A percentile compares a stretch with the other conserved stretches of the same genome.
Evolutionary conservation across 2,329 filamentous ascomycete genomes (phyloP).

Genomic region (Alternaria infectoria): DNA sequence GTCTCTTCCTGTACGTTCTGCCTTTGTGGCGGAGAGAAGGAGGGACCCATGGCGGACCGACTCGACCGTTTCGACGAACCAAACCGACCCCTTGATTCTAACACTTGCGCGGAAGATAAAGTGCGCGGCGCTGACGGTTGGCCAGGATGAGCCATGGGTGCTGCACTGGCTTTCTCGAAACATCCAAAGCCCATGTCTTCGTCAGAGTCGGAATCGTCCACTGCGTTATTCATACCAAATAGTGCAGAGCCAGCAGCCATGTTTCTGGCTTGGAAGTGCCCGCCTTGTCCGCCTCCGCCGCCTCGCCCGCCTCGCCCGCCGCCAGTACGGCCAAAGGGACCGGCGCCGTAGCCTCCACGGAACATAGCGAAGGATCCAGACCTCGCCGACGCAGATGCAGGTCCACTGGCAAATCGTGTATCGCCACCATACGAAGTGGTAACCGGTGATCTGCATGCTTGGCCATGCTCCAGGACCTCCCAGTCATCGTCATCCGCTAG

Average conservation of each 20-base stretch:
- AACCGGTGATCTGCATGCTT: background rate
- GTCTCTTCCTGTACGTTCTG: background rate
- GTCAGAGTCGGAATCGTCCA: background rate
- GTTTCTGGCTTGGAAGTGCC: background rate
- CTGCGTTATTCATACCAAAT: background rate
- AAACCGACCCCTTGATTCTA: background rate
- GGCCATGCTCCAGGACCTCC: background rate
- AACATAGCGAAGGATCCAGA: background rate
- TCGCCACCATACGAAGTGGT: background rate
- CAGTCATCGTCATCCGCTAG: background rate
- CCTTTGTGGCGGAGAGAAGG: background rate
- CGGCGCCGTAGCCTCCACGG: background rate
- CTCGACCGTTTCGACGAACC: background rate
- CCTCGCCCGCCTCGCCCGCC: background rate
- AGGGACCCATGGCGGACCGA: background rate
- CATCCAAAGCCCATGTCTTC: background rate
- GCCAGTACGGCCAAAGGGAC: background rate
- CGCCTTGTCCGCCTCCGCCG: background rate
- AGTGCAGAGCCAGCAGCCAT: background rate
- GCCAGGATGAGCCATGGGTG: background rate
- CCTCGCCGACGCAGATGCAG: background rate
- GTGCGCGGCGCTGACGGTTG: background rate
- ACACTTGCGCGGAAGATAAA: background rate
- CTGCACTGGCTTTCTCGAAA: background rate
- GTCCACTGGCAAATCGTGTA: background rate